phyloP scores from a whole-genome alignment of 495 filamentous ascomycete species.

The Lindgomyces ingoldianus region DNA sequence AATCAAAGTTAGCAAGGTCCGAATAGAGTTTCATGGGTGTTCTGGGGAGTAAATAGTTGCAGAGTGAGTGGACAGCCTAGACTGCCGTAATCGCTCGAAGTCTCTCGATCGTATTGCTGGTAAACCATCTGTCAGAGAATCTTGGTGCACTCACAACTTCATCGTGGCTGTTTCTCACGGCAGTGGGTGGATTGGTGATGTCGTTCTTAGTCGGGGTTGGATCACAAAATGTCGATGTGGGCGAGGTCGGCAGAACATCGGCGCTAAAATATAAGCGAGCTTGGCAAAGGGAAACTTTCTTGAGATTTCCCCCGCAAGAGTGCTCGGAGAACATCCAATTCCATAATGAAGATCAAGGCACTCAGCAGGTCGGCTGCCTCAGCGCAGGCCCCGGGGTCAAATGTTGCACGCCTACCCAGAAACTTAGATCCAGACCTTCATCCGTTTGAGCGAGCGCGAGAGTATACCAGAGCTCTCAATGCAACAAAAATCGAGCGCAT shows the following conservation, averaged over 20 bases:
- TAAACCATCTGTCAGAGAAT: background rate
- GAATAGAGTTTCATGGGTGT: background rate
- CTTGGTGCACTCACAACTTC: conserved; percentile 35
- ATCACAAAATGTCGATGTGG: conserved; percentile 19
- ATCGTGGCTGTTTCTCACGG: conserved; percentile 30
- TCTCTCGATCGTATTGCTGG: no score
- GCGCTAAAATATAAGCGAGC: background rate
- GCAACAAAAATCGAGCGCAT: conserved; percentile 93
- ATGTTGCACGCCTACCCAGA: conserved; percentile 70
- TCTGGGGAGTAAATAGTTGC: background rate
- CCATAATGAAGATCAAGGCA: conserved; percentile 82
- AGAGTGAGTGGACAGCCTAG: background rate
- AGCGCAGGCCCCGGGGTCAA: conserved; percentile 76
- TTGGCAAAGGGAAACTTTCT: conserved; percentile 13
- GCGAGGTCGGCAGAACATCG: conserved; percentile 23
- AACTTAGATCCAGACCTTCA: conserved; percentile 92
- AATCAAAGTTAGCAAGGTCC: conserved; percentile 14
- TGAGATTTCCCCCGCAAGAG: conserved; percentile 34
- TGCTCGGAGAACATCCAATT: background rate
- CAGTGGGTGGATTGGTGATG: conserved; percentile 9
- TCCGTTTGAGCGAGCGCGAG: conserved; percentile 90
- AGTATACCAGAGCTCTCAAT: conserved; percentile 88
- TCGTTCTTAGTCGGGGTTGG: conserved; percentile 4
- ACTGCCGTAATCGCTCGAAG: background rate
- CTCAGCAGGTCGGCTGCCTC: conserved; percentile 76